Conservation (phyloP, 768 basidiomycete genomes). For the Cystobasidium tubakii region DNA sequence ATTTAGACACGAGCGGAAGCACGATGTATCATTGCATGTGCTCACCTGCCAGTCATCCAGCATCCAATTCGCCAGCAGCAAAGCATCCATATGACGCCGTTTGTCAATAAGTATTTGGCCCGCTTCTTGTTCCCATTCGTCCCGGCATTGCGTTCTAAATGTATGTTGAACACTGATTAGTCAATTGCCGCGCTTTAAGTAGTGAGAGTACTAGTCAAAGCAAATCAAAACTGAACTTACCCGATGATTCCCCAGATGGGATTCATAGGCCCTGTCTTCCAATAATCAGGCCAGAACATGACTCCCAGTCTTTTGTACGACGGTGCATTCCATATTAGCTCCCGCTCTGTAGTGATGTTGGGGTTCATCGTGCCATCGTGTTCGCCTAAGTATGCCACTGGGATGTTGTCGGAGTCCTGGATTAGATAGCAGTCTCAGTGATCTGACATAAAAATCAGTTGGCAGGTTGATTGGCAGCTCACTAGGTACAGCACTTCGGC, state of each 20-base stretch:
- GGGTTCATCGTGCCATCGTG: conserved; percentile 43
- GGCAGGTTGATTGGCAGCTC: neutral
- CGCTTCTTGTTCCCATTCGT: conserved; percentile 54
- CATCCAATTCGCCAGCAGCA: conserved; percentile 46
- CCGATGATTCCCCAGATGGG: conserved; percentile 37
- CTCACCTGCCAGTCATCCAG: conserved; percentile 24
- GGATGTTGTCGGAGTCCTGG: conserved; percentile 40
- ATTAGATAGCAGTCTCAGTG: neutral
- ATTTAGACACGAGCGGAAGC: no score
- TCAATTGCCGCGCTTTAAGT: no score
- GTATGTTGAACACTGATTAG: conserved; percentile 50
- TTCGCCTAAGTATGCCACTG: conserved; percentile 14
- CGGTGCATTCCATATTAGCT: conserved; percentile 50
- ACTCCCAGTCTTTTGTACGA: conserved; percentile 50
- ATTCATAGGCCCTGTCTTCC: conserved; percentile 50
- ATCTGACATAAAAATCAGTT: no score
- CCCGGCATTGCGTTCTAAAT: conserved; percentile 50
- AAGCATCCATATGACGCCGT: conserved; percentile 50
- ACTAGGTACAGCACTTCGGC: conserved; percentile 51
- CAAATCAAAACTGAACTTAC: neutral
- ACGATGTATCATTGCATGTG: no score
- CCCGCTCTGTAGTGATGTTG: conserved; percentile 49
- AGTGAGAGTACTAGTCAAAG: neutral
- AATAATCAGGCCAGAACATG: conserved; percentile 51
- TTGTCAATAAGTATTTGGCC: conserved; percentile 54